phyloP scores from a whole-genome alignment of 2,329 filamentous ascomycete genomes.

The Fulvia fulva region DNA sequence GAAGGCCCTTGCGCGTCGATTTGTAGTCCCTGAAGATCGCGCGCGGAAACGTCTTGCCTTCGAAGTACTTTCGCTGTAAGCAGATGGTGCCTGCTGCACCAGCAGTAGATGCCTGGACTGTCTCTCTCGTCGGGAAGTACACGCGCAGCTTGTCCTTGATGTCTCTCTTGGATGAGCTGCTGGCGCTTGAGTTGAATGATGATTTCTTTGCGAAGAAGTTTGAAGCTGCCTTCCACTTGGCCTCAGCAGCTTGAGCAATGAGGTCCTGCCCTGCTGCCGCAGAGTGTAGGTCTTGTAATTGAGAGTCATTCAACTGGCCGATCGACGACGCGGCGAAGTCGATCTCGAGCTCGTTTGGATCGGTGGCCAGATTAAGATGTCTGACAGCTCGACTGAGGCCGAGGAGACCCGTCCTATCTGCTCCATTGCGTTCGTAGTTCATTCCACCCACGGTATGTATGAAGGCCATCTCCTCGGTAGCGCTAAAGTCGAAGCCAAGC shows the following conservation, averaged over 20 bases:
- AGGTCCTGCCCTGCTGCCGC: slow-evolving; percentile 51
- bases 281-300: slow-evolving; percentile 59
- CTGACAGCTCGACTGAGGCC: slow-evolving; percentile 67
- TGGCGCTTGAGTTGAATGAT: background rate
- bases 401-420: slow-evolving; percentile 63
- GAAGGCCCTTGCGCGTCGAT: slow-evolving; percentile 64
- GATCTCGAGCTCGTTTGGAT: slow-evolving; percentile 22
- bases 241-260: slow-evolving; percentile 18
- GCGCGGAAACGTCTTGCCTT: slow-evolving; percentile 63
- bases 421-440: slow-evolving; percentile 32
- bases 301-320: slow-evolving; percentile 66
- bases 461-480: slow-evolving; percentile 69
- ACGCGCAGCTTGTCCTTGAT: slow-evolving; percentile 58
- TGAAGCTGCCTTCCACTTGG: slow-evolving; percentile 19
- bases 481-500: slow-evolving; percentile 73
- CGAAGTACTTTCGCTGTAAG: slow-evolving; percentile 69
- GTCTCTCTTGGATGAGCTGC: background rate
- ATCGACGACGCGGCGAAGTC: slow-evolving; percentile 80
- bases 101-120: slow-evolving; percentile 40
- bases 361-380: slow-evolving; percentile 54
- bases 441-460: slow-evolving; percentile 66
- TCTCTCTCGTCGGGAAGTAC: slow-evolving; percentile 75
- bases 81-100: slow-evolving; percentile 75
- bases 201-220: slow-evolving; percentile 25
- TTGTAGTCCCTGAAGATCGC: slow-evolving; percentile 70